A percentile compares a stretch with the other conserved stretches of the same genome.
Conservation (phyloP, 805 yeast species). For the Saccharomycopsis guyanensis region DNA sequence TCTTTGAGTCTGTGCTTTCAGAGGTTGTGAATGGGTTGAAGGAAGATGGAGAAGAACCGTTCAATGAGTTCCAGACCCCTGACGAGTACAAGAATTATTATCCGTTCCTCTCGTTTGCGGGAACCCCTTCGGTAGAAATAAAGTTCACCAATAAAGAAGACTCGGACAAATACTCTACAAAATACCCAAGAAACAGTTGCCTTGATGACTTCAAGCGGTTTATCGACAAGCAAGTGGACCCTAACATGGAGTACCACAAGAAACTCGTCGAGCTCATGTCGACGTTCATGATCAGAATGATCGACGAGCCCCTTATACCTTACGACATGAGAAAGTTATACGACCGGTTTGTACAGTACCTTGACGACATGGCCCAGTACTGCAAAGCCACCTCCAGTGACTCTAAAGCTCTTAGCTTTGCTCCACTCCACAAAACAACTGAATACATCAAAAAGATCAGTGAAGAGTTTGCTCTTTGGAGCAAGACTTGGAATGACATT, state of each 20-base stretch:
- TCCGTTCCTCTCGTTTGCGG: constrained; percentile 56
- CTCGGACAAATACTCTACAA: constrained; percentile 15
- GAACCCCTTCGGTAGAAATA: constrained; percentile 63
- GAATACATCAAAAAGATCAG: constrained; percentile 38
- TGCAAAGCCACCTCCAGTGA: constrained; percentile 9
- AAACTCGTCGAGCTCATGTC: constrained; percentile 51
- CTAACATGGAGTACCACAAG: constrained; percentile 46
- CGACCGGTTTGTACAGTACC: constrained; percentile 34
- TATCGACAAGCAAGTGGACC: constrained; percentile 41
- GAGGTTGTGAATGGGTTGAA: constrained; percentile 18
- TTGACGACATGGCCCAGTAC: constrained; percentile 40
- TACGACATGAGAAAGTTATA: constrained; percentile 46
- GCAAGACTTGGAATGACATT: constrained; percentile 54
- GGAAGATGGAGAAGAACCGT: constrained; percentile 14
- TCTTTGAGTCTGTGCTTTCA: constrained; percentile 36
- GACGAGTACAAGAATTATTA: constrained; percentile 51
- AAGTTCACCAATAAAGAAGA: constrained; percentile 35
- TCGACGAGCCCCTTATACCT: constrained; percentile 74
- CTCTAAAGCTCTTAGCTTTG: constrained; percentile 25
- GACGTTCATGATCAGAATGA: constrained; percentile 45
- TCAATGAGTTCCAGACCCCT: constrained; percentile 24
- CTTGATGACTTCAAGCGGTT: constrained; percentile 58
- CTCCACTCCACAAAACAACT: constrained; percentile 27
- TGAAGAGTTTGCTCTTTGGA: constrained; percentile 46
- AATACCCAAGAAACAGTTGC: constrained; percentile 49